Conservation (phyloP, 768 basidiomycete species). For the Kwoniella mangroviensis region DNA sequence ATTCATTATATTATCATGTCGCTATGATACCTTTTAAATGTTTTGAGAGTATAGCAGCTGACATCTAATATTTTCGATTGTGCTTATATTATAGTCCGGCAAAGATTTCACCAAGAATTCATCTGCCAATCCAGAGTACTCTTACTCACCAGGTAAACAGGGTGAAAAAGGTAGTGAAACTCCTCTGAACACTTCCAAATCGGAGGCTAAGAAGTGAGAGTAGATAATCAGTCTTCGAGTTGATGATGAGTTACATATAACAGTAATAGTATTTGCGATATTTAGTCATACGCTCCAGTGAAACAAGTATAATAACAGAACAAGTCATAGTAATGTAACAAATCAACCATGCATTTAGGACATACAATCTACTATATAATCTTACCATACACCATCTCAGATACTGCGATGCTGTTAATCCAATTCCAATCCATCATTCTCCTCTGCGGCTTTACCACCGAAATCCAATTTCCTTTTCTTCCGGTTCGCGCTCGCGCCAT, state of each 20-base stretch:
- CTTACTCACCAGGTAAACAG: slow-evolving; percentile 39
- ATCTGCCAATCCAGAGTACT: slow-evolving; percentile 38
- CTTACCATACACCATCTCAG: too few species aligned
- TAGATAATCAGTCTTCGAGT: too few species aligned
- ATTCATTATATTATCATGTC: neutral
- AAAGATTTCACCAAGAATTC: slow-evolving; percentile 52
- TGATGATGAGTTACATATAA: too few species aligned
- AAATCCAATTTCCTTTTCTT: slow-evolving; percentile 55
- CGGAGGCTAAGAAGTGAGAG: slow-evolving; percentile 32
- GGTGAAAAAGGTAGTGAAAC: slow-evolving; percentile 37
- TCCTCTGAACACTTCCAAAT: slow-evolving; percentile 39
- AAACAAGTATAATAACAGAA: slow-evolving; percentile 10
- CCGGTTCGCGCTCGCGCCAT: slow-evolving; percentile 27
- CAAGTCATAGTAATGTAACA: slow-evolving; percentile 9
- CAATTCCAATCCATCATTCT: slow-evolving; percentile 45
- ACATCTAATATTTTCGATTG: neutral
- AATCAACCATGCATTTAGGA: too few species aligned
- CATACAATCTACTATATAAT: too few species aligned
- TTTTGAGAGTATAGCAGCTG: slow-evolving; percentile 6
- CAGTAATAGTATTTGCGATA: neutral
- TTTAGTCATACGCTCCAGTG: too few species aligned
- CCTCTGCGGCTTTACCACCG: slow-evolving; percentile 33
- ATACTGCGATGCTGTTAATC: neutral
- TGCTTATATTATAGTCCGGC: slow-evolving; percentile 46
- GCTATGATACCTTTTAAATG: neutral